Evolutionary conservation across 163 green algal species (phyloP), one percentile per base, ranked within the genome.

Genomic region (Picocystis sp.): DNA sequence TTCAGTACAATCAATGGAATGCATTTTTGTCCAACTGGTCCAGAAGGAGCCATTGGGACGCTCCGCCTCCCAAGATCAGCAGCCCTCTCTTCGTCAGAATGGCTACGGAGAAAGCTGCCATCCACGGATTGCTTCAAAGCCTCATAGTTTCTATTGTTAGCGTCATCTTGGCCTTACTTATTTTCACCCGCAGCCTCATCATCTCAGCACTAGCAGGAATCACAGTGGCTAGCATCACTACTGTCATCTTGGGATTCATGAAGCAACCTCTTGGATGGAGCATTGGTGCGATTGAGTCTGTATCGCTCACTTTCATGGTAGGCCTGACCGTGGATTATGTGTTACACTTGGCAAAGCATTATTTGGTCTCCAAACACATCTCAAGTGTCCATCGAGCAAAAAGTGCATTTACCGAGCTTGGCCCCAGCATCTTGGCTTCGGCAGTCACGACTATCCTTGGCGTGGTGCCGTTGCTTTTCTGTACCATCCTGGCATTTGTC

Each of bases 231-330:
- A 22, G 45, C 59, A 64, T 71, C 21, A 38, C 29, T 38, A 38
- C 29, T 12, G 29, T 38, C 29, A 38, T 38, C 5, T 52, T 68
- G 22, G 11, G 10, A 1, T 43, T 24, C 22, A 52, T 69, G 21
- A 67, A 64, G 25, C n/a, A 59, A 22, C 17, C 44, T 14, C 24
- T 67, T 23, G 60, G 60, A 14, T 69, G 61, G 60, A 45, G 43
- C 15, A 35, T 72, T n/a, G 64, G 64, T 29, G 63, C 63, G 2
- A 52, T 72, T 25, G 64, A 72, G 51, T 61, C 61, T 21, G 61
- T 72, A 19, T 66, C 61, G 22, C 53, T 72, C 35, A 72, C 64
- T 11, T 58, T 70, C 35, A 59, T 72, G 12, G 64, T 72, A 13
- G 64, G 64, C 14, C 48, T 72, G 1, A 65, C 61, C 6, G 47